Percentiles rank a stretch among this genome's conserved stretches.
phyloP scores from a whole-genome alignment of 2,329 filamentous ascomycete genomes.

The Fusarium sp. region DNA sequence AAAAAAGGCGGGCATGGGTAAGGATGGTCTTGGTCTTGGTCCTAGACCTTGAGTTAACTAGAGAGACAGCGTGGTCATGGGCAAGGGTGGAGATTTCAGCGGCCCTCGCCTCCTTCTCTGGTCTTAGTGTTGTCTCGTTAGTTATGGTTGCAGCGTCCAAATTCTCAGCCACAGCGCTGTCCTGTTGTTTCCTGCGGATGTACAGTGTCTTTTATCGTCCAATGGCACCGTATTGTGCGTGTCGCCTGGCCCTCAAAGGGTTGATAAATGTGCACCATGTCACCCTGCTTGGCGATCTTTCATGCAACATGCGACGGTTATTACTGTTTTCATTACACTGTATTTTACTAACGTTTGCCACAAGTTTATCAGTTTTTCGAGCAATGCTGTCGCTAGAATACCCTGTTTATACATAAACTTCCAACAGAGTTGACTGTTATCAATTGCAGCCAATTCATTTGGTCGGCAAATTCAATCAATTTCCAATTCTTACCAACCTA shows the following conservation, averaged over 20 bases:
- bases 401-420: background rate
- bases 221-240: background rate
- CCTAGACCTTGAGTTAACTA: background rate
- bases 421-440: background rate
- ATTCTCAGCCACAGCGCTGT: slow-evolving; percentile 18
- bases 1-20: slow-evolving; percentile 41
- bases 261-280: background rate
- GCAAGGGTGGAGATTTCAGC: slow-evolving; percentile 12
- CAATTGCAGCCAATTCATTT: background rate
- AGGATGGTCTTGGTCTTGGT: slow-evolving; percentile 25
- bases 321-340: slow-evolving; percentile 18
- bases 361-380: background rate
- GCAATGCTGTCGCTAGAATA: background rate
- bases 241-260: slow-evolving; percentile 1
- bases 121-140: background rate
- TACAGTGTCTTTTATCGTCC: background rate
- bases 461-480: too few relatives aligned
- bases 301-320: background rate
- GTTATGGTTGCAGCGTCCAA: slow-evolving; percentile 13
- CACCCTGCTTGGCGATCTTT: background rate
- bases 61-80: slow-evolving; percentile 23
- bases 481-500: background rate
- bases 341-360: slow-evolving; percentile 11
- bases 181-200: background rate
- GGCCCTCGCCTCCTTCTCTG: background rate